phyloP scores from a whole-genome alignment of 345 rosid species.

The Moricandia arvensis region DNA sequence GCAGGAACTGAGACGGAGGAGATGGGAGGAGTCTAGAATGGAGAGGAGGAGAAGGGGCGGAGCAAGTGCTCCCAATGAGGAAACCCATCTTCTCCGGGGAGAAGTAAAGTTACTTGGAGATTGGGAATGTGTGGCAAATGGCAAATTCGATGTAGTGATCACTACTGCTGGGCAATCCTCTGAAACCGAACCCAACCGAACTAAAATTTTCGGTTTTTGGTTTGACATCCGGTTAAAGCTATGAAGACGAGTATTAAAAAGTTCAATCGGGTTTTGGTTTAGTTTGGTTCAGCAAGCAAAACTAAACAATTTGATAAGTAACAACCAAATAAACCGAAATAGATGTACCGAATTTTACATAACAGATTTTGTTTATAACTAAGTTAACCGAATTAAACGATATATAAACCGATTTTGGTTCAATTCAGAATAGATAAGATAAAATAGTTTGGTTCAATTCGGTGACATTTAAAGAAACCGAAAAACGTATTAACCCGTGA shows the following conservation, averaged over 20 bases:
- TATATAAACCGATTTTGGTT: too few relatives aligned
- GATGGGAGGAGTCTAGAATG: neutral
- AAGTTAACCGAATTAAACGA: too few relatives aligned
- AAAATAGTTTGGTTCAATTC: too few relatives aligned
- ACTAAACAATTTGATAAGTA: neutral
- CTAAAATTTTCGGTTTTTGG: neutral
- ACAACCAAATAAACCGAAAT: neutral
- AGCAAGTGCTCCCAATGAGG: neutral
- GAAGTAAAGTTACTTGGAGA: neutral
- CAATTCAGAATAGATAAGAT: too few relatives aligned
- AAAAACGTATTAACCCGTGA: conserved; percentile 21
- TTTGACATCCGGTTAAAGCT: neutral
- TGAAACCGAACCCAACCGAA: neutral
- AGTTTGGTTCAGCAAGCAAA: neutral
- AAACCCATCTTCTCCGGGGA: neutral
- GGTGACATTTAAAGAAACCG: too few relatives aligned
- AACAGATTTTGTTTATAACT: too few relatives aligned
- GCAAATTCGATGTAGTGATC: neutral
- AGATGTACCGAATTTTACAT: too few relatives aligned
- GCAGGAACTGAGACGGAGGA: neutral
- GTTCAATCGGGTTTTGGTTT: neutral
- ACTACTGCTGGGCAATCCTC: neutral
- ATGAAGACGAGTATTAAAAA: neutral
- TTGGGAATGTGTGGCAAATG: neutral
- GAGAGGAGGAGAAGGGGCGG: neutral